Evolutionary conservation across 202 grass and related monocot genomes (phyloP).

Genomic region (Dendrocalamus latiflorus): DNA sequence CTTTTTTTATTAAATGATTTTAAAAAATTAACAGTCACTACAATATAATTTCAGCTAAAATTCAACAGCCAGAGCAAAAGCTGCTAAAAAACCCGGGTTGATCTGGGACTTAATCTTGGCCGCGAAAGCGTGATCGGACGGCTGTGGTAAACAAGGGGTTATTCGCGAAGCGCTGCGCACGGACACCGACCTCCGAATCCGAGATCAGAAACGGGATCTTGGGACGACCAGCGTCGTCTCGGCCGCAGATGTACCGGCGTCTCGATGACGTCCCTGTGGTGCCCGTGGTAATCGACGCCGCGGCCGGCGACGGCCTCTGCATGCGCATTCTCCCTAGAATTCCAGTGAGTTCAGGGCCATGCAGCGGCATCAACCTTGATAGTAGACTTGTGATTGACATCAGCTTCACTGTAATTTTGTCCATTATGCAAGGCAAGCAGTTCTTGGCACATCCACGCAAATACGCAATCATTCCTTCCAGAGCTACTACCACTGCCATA

Average conservation of each 20-base stretch:
- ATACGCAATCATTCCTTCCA: constrained; percentile 58
- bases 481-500: constrained; percentile 64
- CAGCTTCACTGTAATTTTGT: constrained; percentile 14
- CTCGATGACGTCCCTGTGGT: too few relatives aligned
- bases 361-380: constrained; percentile 19
- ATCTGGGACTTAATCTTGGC: too few relatives aligned
- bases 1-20: too few relatives aligned
- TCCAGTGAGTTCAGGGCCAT: too few relatives aligned
- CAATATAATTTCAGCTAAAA: too few relatives aligned
- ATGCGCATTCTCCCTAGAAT: background rate
- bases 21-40: too few relatives aligned
- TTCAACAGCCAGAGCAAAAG: too few relatives aligned
- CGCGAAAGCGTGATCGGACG: background rate
- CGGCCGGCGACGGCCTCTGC: too few relatives aligned
- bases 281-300: too few relatives aligned
- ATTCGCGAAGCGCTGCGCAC: background rate
- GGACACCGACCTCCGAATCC: background rate
- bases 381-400: background rate
- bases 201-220: background rate
- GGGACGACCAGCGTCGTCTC: too few relatives aligned
- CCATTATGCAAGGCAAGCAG: constrained; percentile 20
- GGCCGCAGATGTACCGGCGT: too few relatives aligned
- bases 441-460: constrained; percentile 55
- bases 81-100: too few relatives aligned
- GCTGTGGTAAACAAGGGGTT: background rate